phyloP scores from a whole-genome alignment of 805 yeast genomes.

The Ogataea paraovalis region DNA sequence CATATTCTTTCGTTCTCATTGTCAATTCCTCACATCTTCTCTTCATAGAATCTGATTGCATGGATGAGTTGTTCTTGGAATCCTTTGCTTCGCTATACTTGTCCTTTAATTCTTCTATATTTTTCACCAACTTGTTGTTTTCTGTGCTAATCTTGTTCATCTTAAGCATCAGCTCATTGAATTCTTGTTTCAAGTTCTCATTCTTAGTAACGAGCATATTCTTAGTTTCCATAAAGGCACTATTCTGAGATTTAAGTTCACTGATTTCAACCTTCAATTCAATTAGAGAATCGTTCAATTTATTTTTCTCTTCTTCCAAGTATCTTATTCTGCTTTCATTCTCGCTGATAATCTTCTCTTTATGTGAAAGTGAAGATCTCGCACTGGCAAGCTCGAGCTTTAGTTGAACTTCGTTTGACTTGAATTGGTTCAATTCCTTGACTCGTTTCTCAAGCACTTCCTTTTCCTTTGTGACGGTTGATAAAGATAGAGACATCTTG shows the following conservation, averaged over 20 bases:
- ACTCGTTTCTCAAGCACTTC: conserved; percentile 19
- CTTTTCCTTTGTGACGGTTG: conserved; percentile 35
- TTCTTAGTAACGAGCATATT: conserved; percentile 38
- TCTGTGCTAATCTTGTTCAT: conserved; percentile 39
- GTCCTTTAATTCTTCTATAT: conserved; percentile 37
- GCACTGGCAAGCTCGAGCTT: conserved; percentile 47
- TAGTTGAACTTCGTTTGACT: conserved; percentile 38
- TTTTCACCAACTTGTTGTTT: conserved; percentile 37
- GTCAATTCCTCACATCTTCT: conserved; percentile 70
- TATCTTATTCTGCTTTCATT: conserved; percentile 34
- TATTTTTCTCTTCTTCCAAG: conserved; percentile 37
- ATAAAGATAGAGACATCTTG: conserved; percentile 29
- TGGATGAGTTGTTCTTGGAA: conserved; percentile 25
- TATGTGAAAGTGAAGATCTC: conserved; percentile 41
- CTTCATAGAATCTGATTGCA: conserved; percentile 46
- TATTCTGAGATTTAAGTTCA: conserved; percentile 36
- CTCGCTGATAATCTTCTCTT: conserved; percentile 39
- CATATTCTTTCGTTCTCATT: conserved; percentile 64
- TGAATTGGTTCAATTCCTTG: conserved; percentile 38
- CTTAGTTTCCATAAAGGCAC: conserved; percentile 35
- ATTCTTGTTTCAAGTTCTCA: conserved; percentile 34
- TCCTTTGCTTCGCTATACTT: conserved; percentile 36
- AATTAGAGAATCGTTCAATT: conserved; percentile 35
- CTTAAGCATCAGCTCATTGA: conserved; percentile 34
- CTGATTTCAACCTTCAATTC: conserved; percentile 39